Base-by-base conservation (phyloP, 139 green algal species). In the Chlorella sorokiniana region DNA sequence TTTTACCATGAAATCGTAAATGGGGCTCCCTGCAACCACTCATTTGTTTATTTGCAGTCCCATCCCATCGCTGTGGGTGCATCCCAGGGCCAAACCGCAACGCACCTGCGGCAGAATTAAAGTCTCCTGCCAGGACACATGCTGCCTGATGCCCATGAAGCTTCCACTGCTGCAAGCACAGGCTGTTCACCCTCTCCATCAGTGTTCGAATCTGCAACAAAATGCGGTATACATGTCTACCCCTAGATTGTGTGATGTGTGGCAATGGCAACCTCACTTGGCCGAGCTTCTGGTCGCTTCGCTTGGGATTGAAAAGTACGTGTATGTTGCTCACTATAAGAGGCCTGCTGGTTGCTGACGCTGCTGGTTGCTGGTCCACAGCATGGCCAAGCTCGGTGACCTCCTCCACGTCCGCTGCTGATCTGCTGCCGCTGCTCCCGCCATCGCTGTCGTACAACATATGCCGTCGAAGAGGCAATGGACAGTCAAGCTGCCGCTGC, bases 271-370 rank as follows among this genome's bases (percentile, higher is more conserved):
- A 40, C 2, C 44, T 40, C 75, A 92, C 80, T 82, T 96, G 92
- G 0, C 85, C 93, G 76, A 96, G 81, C 86, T 97, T 97, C 18
- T 96, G 88, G 68, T 97, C 90, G 0, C 93, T 93, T 3, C 92
- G 84, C 69, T 93, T 90, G 20, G 95, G 95, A 73, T 97, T 95
- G 78, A 98, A 98, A 27, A 97, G 87, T 35, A 98, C 81, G 80
- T 98, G 95, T 4, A 92, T 95, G 85, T 95, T 96, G 62, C 82
- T 87, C 38, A 96, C 89, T 7, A 96, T 33, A 61, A 98, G 45
- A 35, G 69, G 42, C 1, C 41, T 86, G 79, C 10, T 25, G 69
- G 71, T 69, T 70, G 74, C 74, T 78, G 48, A 14, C 37, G 63
- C 41, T 8, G 38, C 51, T 29, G 71, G 41, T 31, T 33, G 31